Conservation (phyloP, 129 eudicot species). For the Flaveria linearis region DNA sequence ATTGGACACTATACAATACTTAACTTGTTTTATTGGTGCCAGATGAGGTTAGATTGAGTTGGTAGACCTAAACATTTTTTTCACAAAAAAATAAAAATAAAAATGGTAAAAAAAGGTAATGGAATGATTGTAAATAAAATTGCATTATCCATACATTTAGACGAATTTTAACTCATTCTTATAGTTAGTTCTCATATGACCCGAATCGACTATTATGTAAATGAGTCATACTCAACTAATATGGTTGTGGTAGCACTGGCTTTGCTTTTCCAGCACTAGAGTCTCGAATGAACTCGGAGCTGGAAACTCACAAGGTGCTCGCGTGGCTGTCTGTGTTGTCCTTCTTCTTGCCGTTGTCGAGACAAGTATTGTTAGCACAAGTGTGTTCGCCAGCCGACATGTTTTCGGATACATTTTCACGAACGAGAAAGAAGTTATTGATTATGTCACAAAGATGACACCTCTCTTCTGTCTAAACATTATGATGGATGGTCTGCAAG, state of each 20-base stretch:
- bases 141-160: too few relatives aligned
- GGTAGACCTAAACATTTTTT: too few relatives aligned
- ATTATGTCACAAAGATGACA: conserved; percentile 63
- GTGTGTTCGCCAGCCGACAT: conserved; percentile 47
- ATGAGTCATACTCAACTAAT: background rate
- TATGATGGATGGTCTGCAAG: conserved; percentile 61
- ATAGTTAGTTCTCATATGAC: too few relatives aligned
- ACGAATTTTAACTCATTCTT: too few relatives aligned
- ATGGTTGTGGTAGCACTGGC: background rate
- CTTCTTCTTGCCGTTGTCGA: conserved; percentile 51
- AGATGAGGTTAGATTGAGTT: too few relatives aligned
- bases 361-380: conserved; percentile 36
- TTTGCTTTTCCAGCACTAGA: conserved; percentile 52
- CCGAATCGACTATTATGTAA: background rate
- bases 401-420: conserved; percentile 70
- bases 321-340: conserved; percentile 52
- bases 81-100: too few relatives aligned
- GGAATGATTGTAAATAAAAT: too few relatives aligned
- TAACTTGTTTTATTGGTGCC: too few relatives aligned
- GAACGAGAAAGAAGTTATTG: conserved; percentile 69
- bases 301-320: conserved; percentile 62
- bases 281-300: conserved; percentile 75
- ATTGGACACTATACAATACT: too few relatives aligned
- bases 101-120: too few relatives aligned
- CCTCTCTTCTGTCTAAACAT: conserved; percentile 63